Base-by-base conservation (phyloP, 2,329 filamentous ascomycete genomes). In the Aspergillus calidoustus region DNA sequence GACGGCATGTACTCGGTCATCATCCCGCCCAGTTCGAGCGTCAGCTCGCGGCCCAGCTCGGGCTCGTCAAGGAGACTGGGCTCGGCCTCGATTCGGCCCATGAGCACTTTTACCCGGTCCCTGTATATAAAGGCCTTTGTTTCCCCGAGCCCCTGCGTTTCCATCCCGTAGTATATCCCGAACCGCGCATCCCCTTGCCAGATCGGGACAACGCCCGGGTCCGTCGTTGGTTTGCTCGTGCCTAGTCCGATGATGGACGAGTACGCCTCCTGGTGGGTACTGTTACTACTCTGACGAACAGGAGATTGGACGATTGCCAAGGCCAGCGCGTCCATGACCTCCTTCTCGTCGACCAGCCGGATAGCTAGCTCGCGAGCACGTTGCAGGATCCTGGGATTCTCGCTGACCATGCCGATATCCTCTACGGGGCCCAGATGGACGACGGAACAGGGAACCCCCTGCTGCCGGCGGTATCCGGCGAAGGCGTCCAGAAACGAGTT, bases 401-500 rank as follows among this genome's bases (percentile, higher is more conserved):
- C 28, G 57, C 54, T 49, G 2, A 61, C 55, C 28, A 66, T 70
- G n/a, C 73, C 73, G 7, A 71, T 69, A 19, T 66, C 75, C 3
- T 49, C 59, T 56, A 75, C 67, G 1, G 68, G 51, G 0, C 71
- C 71, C 1, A 75, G 56, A 28, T 75, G 64, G n/a, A 76, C 50
- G 4, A 66, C 61, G 25, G 61, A 57, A 17, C 67, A 70, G 15
- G 60, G 46, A 2, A 72, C 60, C 9, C 74, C 72, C 4, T 63
- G 44, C 0, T 46, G 41, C 0, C 59, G 66, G 13, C 75, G 72
- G 46, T 73, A 69, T 11, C 57, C 54, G 1, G 67, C 69, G 9
- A 77, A 66, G 1, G 69, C 67, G 47, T 76, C 71, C 19, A 19
- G 19, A 2, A 19, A 19, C 19, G 19, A 19, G 19, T 19, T 19